These are phyloP conservation scores for Gnomoniopsis smithogilvyi DNA, from an alignment of 2,329 filamentous ascomycete species.

Conservation along the genomic window DNA sequence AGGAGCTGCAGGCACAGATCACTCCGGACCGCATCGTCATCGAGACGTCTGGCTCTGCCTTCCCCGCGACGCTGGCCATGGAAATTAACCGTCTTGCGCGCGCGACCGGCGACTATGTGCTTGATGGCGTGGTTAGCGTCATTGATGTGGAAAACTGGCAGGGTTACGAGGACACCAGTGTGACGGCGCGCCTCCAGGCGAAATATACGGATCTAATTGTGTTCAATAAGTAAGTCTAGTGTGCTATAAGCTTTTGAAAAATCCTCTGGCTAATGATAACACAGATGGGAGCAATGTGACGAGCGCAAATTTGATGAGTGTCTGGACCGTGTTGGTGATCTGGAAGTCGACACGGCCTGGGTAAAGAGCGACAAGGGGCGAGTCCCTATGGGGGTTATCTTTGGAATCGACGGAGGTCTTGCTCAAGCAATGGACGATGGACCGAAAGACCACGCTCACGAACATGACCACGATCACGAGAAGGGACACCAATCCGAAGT, in stretches of 20 bases:
- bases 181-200: slow-evolving; percentile 85
- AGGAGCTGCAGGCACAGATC: slow-evolving; percentile 60
- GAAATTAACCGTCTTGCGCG: slow-evolving; percentile 78
- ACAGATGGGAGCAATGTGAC: slow-evolving; percentile 66
- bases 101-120: slow-evolving; percentile 65
- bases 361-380: slow-evolving; percentile 81
- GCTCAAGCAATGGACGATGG: slow-evolving; percentile 52
- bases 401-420: slow-evolving; percentile 84
- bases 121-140: slow-evolving; percentile 87
- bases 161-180: slow-evolving; percentile 87
- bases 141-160: slow-evolving; percentile 95
- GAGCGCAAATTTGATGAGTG: slow-evolving; percentile 75
- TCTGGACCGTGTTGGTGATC: slow-evolving; percentile 73
- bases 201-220: slow-evolving; percentile 87
- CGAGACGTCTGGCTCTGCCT: slow-evolving; percentile 86
- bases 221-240: slow-evolving; percentile 65
- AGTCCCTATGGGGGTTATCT: slow-evolving; percentile 75
- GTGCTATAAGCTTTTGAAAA: background rate
- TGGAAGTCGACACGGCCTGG: slow-evolving; percentile 77
- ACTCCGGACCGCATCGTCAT: slow-evolving; percentile 83
- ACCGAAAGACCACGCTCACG: slow-evolving; percentile 37
- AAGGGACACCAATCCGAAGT: slow-evolving; percentile 78
- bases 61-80: slow-evolving; percentile 85
- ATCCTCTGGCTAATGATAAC: background rate
- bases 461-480: slow-evolving; percentile 36